A percentile compares a stretch with the other conserved stretches of the same genome.
phyloP scores from a whole-genome alignment of 805 yeast species.

The Priceomyces haplophilus region DNA sequence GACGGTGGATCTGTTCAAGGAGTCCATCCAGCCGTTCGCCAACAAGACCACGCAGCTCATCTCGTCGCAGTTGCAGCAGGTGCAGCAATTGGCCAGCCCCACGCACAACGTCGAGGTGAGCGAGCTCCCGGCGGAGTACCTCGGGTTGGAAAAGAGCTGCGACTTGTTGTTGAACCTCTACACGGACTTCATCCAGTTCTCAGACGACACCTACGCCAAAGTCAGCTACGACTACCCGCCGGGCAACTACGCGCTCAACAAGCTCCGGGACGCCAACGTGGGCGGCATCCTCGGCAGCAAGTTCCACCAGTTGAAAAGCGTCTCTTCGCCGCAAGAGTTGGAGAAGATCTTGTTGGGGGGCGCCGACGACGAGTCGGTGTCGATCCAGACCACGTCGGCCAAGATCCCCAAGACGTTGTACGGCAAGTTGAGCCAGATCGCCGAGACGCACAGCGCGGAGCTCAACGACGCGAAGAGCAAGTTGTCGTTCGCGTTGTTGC shows the following conservation, averaged over 20 bases:
- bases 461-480: slow-evolving; percentile 46
- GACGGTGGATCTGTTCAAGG: slow-evolving; percentile 44
- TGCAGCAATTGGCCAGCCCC: slow-evolving; percentile 37
- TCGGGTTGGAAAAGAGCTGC: slow-evolving; percentile 61
- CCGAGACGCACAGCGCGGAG: slow-evolving; percentile 48
- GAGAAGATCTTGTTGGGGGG: slow-evolving; percentile 47
- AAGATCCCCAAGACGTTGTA: slow-evolving; percentile 67
- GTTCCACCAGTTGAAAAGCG: slow-evolving; percentile 57
- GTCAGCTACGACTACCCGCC: slow-evolving; percentile 85
- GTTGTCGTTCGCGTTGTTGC: slow-evolving; percentile 52
- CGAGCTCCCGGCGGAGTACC: slow-evolving; percentile 72
- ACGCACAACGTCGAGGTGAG: slow-evolving; percentile 55
- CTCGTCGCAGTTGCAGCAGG: slow-evolving; percentile 59
- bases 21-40: slow-evolving; percentile 50
- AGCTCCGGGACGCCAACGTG: slow-evolving; percentile 65
- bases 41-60: slow-evolving; percentile 58
- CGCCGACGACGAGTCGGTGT: slow-evolving; percentile 18
- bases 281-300: slow-evolving; percentile 55
- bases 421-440: slow-evolving; percentile 63
- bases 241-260: slow-evolving; percentile 42
- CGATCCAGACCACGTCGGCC: slow-evolving; percentile 30
- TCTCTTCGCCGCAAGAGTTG: slow-evolving; percentile 64
- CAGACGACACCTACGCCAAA: slow-evolving; percentile 59
- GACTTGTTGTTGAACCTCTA: slow-evolving; percentile 63
- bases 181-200: slow-evolving; percentile 44